Conservation (phyloP, 2,329 filamentous ascomycete species). For the Emericellopsis cladophorae region DNA sequence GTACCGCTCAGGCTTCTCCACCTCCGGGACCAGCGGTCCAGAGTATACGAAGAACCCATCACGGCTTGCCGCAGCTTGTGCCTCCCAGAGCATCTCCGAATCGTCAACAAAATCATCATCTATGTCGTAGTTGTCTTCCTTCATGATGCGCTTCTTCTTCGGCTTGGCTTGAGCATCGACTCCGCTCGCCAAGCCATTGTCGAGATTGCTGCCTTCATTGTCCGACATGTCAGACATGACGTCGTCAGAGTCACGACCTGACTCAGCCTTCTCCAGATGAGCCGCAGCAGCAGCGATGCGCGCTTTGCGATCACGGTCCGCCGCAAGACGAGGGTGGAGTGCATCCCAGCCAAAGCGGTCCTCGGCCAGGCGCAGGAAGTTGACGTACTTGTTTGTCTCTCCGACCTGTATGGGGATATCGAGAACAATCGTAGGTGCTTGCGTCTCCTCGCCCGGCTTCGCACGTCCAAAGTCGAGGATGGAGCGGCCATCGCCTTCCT, state of each 20-base stretch:
- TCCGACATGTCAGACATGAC: constrained; percentile 76
- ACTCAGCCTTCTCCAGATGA: constrained; percentile 65
- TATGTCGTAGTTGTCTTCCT: constrained; percentile 74
- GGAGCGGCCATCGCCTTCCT: constrained; percentile 33
- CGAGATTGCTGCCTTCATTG: constrained; percentile 73
- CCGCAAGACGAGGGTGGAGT: constrained; percentile 79
- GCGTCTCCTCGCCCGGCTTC: constrained; percentile 43
- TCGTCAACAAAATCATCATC: constrained; percentile 84
- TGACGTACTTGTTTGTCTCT: constrained; percentile 81
- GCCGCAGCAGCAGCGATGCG: constrained; percentile 83
- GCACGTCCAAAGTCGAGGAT: constrained; percentile 50
- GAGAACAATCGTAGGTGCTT: constrained; percentile 68
- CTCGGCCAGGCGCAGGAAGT: constrained; percentile 88
- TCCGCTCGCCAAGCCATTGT: constrained; percentile 56
- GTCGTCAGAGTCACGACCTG: constrained; percentile 56
- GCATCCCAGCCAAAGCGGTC: constrained; percentile 92
- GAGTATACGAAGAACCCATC: constrained; percentile 98
- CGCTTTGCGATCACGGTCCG: constrained; percentile 75
- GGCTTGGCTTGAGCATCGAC: constrained; percentile 50
- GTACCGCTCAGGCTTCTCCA: constrained; percentile 55
- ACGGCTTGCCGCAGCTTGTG: constrained; percentile 83
- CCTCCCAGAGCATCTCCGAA: constrained; percentile 89
- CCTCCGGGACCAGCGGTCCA: constrained; percentile 78
- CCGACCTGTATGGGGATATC: constrained; percentile 64
- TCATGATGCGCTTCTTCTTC: constrained; percentile 70